Evolutionary conservation across 1,139 yeast species (phyloP).

Genomic region (Candida sanyaensis): DNA sequence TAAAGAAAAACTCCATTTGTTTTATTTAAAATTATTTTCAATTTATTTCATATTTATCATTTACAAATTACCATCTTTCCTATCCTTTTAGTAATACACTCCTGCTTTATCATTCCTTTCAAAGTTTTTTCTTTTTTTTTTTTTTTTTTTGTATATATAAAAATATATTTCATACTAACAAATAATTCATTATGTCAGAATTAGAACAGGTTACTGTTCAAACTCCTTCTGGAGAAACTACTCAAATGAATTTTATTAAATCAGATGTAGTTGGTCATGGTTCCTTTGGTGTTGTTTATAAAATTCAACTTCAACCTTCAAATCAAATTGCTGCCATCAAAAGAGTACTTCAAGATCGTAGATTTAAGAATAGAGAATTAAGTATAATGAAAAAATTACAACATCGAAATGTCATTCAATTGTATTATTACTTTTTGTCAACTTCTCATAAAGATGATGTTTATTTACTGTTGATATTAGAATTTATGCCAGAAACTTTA

Average conservation of each 20-base stretch:
- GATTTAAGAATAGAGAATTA: conserved; percentile 94
- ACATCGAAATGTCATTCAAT: conserved; percentile 85
- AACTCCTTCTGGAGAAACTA: conserved; percentile 1
- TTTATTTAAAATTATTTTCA: too few species aligned
- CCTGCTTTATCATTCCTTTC: too few species aligned
- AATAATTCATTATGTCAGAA: conserved; percentile 1
- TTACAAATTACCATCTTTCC: too few species aligned
- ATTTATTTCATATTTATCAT: too few species aligned
- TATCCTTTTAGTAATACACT: too few species aligned
- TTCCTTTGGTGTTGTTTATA: conserved; percentile 94
- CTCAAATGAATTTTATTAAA: conserved; percentile 27
- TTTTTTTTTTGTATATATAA: too few species aligned
- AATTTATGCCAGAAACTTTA: conserved; percentile 91
- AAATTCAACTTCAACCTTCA: conserved; percentile 74
- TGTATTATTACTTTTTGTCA: conserved; percentile 87
- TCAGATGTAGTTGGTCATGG: conserved; percentile 95
- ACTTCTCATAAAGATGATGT: conserved; percentile 77
- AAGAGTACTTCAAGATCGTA: conserved; percentile 88
- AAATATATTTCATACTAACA: background rate
- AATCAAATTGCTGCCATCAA: conserved; percentile 88
- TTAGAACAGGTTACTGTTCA: conserved; percentile 2
- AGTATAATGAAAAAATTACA: conserved; percentile 91
- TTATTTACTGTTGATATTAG: conserved; percentile 84
- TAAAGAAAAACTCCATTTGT: background rate
- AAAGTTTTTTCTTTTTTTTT: background rate